phyloP scores from a whole-genome alignment of 768 basidiomycete genomes.

The Phylloporus rhodoxanthus region DNA sequence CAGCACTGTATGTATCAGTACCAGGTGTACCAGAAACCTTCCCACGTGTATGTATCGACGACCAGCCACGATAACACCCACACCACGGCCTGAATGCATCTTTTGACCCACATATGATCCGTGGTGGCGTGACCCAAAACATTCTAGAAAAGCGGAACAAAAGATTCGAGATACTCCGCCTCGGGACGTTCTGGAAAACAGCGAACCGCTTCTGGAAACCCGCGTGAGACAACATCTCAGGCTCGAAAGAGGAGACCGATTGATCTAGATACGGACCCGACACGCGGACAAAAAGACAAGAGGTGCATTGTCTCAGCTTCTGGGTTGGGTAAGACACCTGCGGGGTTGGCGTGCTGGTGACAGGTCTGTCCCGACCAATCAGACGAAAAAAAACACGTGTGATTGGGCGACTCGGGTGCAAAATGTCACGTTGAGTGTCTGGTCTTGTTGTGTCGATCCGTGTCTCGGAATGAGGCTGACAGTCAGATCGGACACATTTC shows the following conservation, averaged over 20 bases:
- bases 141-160: constrained; percentile 10
- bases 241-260: background rate
- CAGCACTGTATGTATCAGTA: constrained; percentile 31
- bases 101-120: constrained; percentile 3
- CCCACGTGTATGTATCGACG: constrained; percentile 18
- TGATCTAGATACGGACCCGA: background rate
- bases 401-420: background rate
- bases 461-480: background rate
- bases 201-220: background rate
- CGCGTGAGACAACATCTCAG: background rate
- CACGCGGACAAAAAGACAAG: too few relatives aligned
- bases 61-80: constrained; percentile 4
- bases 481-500: too few relatives aligned
- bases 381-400: background rate
- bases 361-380: too few relatives aligned
- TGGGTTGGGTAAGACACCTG: background rate
- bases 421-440: background rate
- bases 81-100: constrained; percentile 4
- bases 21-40: constrained; percentile 28
- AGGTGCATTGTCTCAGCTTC: background rate
- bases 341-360: too few relatives aligned
- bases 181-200: background rate
- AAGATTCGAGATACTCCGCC: background rate
- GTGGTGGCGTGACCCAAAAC: background rate
- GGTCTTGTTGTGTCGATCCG: background rate